Percentiles rank a stretch among this genome's conserved stretches.
phyloP scores from a whole-genome alignment of 2,329 filamentous ascomycete species.

The Rhinocladiella mackenziei region DNA sequence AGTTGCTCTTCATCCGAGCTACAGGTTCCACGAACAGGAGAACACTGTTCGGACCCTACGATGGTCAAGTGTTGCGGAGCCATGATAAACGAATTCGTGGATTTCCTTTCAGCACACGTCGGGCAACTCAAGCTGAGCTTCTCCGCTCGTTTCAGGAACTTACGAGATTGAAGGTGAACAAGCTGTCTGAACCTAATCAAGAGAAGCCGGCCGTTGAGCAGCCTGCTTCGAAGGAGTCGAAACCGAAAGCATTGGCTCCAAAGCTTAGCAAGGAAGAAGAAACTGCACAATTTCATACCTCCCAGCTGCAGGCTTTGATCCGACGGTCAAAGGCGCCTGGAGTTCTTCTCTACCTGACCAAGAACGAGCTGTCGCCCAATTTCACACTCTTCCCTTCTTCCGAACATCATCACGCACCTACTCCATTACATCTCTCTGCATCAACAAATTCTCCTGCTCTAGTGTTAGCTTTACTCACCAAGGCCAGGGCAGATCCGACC shows the following conservation, averaged over 20 bases:
- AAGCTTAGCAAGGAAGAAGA: slow-evolving; percentile 81
- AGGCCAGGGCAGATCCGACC: slow-evolving; percentile 71
- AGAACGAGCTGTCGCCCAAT: slow-evolving; percentile 65
- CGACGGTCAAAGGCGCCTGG: slow-evolving; percentile 86
- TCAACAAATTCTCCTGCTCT: slow-evolving; percentile 73
- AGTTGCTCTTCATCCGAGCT: slow-evolving; percentile 83
- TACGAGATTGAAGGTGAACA: slow-evolving; percentile 79
- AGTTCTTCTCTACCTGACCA: slow-evolving; percentile 75
- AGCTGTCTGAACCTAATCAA: slow-evolving; percentile 49
- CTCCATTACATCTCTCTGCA: slow-evolving; percentile 79
- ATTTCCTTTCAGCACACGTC: slow-evolving; percentile 88
- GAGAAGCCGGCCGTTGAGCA: slow-evolving; percentile 31
- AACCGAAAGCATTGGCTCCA: slow-evolving; percentile 42
- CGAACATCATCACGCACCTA: slow-evolving; percentile 72
- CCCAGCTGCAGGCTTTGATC: slow-evolving; percentile 81
- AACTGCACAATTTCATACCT: slow-evolving; percentile 73
- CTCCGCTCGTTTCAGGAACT: slow-evolving; percentile 94
- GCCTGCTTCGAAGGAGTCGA: slow-evolving; percentile 32
- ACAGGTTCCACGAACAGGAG: slow-evolving; percentile 81
- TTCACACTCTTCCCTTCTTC: slow-evolving; percentile 69
- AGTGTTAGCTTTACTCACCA: slow-evolving; percentile 70
- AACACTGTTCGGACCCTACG: slow-evolving; percentile 86
- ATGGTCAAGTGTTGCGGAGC: slow-evolving; percentile 73
- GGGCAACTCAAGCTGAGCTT: slow-evolving; percentile 88
- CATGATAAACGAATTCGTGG: slow-evolving; percentile 77